A percentile compares a stretch with the other conserved stretches of the same genome.
phyloP scores from a whole-genome alignment of 2,329 filamentous ascomycete genomes.

The Phyllosticta ampelicida region DNA sequence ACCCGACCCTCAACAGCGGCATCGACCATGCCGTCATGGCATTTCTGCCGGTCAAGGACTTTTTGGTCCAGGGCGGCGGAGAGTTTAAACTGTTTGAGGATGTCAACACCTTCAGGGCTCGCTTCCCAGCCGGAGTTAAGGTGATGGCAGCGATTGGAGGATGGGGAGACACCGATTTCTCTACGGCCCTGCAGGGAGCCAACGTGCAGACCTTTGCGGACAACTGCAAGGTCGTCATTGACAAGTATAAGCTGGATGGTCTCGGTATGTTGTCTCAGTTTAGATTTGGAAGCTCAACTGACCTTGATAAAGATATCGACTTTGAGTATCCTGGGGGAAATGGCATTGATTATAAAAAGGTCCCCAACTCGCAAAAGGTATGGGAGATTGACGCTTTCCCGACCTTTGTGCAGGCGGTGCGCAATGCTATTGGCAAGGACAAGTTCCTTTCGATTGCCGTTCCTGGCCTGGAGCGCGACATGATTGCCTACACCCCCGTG shows the following conservation, averaged over 20 bases:
- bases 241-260: slow-evolving; percentile 54
- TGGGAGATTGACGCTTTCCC: slow-evolving; percentile 54
- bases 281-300: not conserved
- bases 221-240: slow-evolving; percentile 54
- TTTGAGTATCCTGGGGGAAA: slow-evolving; percentile 58
- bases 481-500: slow-evolving; percentile 53
- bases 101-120: slow-evolving; percentile 39
- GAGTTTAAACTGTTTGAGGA: slow-evolving; percentile 45
- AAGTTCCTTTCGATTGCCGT: slow-evolving; percentile 58
- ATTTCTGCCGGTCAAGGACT: slow-evolving; percentile 31
- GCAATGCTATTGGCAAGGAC: slow-evolving; percentile 43
- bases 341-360: slow-evolving; percentile 54
- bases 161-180: slow-evolving; percentile 52
- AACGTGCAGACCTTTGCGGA: slow-evolving; percentile 49
- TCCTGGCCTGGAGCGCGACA: slow-evolving; percentile 51
- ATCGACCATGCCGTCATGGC: slow-evolving; percentile 27
- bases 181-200: slow-evolving; percentile 16
- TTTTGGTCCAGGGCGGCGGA: slow-evolving; percentile 16
- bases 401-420: slow-evolving; percentile 48
- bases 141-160: slow-evolving; percentile 63
- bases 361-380: slow-evolving; percentile 46
- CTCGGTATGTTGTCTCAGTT: slow-evolving; percentile 33
- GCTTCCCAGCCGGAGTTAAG: slow-evolving; percentile 47
- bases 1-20: slow-evolving; percentile 16
- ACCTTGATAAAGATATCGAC: slow-evolving; percentile 46